Conservation (phyloP, 2,329 filamentous ascomycete species). For the Leptosphaerulina australis region DNA sequence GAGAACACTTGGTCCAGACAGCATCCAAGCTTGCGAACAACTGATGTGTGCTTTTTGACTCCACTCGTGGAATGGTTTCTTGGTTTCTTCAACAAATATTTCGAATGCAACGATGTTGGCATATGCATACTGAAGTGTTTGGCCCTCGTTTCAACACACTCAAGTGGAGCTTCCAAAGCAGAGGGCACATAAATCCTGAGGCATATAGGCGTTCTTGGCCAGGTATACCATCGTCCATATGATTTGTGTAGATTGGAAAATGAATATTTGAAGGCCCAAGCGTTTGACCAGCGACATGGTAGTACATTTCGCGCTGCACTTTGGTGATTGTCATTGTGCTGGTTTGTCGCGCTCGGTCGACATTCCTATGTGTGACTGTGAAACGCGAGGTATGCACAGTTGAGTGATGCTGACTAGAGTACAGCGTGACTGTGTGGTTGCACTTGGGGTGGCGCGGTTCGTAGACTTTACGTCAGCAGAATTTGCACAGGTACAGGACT, state of each 20-base stretch:
- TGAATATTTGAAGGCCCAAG: slow-evolving; percentile 12
- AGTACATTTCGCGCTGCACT: slow-evolving; percentile 12
- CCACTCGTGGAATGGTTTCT: too few species aligned
- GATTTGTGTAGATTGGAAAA: slow-evolving; percentile 10
- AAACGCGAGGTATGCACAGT: not conserved
- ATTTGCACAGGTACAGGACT: not conserved
- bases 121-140: slow-evolving; percentile 7
- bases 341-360: not conserved
- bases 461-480: not conserved
- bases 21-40: slow-evolving; percentile 11
- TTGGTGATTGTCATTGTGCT: not conserved
- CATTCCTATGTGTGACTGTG: not conserved
- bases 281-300: slow-evolving; percentile 14
- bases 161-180: not conserved
- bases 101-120: too few species aligned
- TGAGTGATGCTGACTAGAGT: not conserved
- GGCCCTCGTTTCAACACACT: slow-evolving; percentile 5
- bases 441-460: not conserved
- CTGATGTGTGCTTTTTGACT: not conserved
- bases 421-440: not conserved
- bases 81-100: too few species aligned
- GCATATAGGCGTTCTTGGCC: slow-evolving; percentile 16
- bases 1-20: slow-evolving; percentile 20
- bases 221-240: slow-evolving; percentile 6
- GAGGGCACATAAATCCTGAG: slow-evolving; percentile 14